phyloP scores from a whole-genome alignment of 176 grass and related monocot species.

The Oryza officinalis region DNA sequence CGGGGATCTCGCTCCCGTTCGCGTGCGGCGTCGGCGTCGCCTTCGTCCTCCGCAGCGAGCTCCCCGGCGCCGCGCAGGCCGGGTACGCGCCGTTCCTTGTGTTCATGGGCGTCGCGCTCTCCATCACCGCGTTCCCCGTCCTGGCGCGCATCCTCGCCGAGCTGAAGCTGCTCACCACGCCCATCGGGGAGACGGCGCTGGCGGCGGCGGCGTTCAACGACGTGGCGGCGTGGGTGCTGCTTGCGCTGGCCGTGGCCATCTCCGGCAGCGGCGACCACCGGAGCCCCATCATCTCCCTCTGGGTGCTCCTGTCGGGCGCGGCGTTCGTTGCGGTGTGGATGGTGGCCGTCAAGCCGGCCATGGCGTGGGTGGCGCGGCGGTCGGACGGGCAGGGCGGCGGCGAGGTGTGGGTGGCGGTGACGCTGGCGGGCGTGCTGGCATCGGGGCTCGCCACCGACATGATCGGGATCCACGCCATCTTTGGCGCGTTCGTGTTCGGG shows the following conservation, averaged over 20 bases:
- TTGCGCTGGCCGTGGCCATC: constrained; percentile 75
- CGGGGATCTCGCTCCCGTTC: constrained; percentile 74
- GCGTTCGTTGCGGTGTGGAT: constrained; percentile 61
- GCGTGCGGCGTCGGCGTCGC: constrained; percentile 69
- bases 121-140: constrained; percentile 88
- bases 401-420: constrained; percentile 55
- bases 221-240: constrained; percentile 75
- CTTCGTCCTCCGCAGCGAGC: constrained; percentile 52
- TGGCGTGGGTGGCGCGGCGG: constrained; percentile 64
- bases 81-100: constrained; percentile 74
- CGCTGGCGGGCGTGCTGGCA: constrained; percentile 53
- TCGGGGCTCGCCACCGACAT: constrained; percentile 70
- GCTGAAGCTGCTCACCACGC: constrained; percentile 74
- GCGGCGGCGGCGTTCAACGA: constrained; percentile 82
- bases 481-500: constrained; percentile 87
- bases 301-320: constrained; percentile 65
- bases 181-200: constrained; percentile 70
- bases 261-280: constrained; percentile 27
- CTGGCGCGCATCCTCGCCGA: constrained; percentile 89
- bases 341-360: constrained; percentile 47
- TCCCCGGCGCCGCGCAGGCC: constrained; percentile 55
- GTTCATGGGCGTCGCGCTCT: constrained; percentile 86
- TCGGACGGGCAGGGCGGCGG: constrained; percentile 40
- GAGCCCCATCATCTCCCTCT: constrained; percentile 55
- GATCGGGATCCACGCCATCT: constrained; percentile 90